These are phyloP conservation scores for Eucalyptus tenuipes DNA, from an alignment of 345 rosid genomes.

Conservation along the genomic window DNA sequence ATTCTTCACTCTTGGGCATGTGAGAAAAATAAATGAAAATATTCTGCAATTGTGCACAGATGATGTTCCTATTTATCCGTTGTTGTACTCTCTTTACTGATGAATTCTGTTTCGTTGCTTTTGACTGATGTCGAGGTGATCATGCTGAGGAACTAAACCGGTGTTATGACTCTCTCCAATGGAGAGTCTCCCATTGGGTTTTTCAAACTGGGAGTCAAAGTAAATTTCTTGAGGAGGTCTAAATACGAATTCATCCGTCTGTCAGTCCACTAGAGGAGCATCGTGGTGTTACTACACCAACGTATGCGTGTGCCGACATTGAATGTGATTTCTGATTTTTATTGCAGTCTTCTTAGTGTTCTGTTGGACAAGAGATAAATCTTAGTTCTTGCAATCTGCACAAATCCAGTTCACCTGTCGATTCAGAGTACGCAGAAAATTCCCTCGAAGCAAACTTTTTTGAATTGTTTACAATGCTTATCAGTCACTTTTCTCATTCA, in stretches of 20 bases:
- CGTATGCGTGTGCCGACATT: neutral
- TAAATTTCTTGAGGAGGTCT: neutral
- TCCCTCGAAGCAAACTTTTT: neutral
- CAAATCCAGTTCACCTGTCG: neutral
- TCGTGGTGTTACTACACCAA: neutral
- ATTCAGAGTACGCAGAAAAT: neutral
- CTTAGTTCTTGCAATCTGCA: neutral
- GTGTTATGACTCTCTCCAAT: neutral
- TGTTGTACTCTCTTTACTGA: neutral
- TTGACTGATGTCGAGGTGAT: neutral
- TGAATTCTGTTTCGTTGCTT: neutral
- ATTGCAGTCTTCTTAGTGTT: neutral
- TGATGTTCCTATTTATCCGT: neutral
- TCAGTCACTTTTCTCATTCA: neutral
- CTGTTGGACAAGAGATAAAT: neutral
- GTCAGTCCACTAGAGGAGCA: neutral
- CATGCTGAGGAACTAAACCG: neutral
- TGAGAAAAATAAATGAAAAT: neutral
- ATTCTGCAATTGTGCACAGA: neutral
- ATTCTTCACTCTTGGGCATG: neutral
- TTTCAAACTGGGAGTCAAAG: neutral
- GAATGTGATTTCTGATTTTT: neutral
- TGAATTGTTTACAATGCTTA: neutral
- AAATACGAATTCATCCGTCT: neutral
- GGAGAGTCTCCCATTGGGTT: neutral